phyloP scores from a whole-genome alignment of 2,329 filamentous ascomycete species.

The Colletotrichum sojae region DNA sequence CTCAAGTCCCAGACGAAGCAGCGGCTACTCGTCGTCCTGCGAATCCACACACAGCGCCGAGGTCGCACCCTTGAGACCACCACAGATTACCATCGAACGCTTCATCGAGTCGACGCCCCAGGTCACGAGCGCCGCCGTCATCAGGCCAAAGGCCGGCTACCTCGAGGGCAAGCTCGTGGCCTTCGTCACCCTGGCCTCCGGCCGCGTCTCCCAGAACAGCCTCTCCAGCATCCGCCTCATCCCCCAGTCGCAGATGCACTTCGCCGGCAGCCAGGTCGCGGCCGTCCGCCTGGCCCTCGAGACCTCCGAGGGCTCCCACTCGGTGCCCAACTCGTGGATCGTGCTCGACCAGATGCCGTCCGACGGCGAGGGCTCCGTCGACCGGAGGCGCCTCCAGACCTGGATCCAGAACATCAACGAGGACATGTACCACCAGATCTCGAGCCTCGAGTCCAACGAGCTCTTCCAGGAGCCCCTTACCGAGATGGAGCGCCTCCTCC shows the following conservation, averaged over 20 bases:
- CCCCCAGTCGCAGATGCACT: conserved; percentile 54
- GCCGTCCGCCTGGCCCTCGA: conserved; percentile 51
- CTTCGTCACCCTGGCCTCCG: conserved; percentile 57
- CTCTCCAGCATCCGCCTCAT: conserved; percentile 53
- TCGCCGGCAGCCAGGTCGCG: conserved; percentile 58
- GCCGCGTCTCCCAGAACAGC: conserved; percentile 43
- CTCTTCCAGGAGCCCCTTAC: conserved; percentile 52
- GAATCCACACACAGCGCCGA: conserved; percentile 36
- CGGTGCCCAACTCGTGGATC: conserved; percentile 63
- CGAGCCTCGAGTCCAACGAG: conserved; percentile 57
- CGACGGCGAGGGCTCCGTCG: conserved; percentile 54
- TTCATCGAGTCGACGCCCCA: conserved; percentile 56
- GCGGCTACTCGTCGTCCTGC: conserved; percentile 31
- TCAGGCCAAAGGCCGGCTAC: conserved; percentile 64
- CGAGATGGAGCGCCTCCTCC: conserved; percentile 56
- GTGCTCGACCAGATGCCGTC: conserved; percentile 62
- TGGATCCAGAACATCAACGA: conserved; percentile 69
- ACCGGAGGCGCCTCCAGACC: conserved; percentile 63
- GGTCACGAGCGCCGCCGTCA: conserved; percentile 58
- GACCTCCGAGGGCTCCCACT: conserved; percentile 48
- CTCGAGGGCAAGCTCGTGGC: conserved; percentile 66
- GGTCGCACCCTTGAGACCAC: conserved; percentile 16
- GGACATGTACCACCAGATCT: conserved; percentile 60
- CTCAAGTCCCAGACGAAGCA: conserved; percentile 37
- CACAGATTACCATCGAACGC: conserved; percentile 25